Evolutionary conservation across 208 protist species (phyloP).

Genomic region (Sergeia podlipaevii): DNA sequence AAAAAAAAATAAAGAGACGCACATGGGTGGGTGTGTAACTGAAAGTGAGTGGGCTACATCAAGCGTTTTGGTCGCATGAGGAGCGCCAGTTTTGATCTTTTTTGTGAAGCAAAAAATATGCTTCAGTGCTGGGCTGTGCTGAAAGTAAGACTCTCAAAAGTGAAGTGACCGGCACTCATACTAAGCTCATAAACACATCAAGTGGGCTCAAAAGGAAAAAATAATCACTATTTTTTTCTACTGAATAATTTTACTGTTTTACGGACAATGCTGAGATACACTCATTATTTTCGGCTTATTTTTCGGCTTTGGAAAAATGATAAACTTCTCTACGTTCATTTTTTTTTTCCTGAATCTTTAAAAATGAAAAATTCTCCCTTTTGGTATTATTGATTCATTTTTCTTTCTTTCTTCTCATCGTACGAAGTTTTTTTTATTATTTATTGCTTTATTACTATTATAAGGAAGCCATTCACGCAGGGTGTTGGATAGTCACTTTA

Average conservation of each 20-base stretch:
- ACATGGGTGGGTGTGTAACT: neutral
- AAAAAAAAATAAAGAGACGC: constrained; percentile 34
- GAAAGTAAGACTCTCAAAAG: constrained; percentile 6
- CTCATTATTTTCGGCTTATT: no score
- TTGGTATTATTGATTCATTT: neutral
- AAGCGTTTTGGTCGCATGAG: neutral
- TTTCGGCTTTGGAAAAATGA: no score
- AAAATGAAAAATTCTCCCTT: neutral
- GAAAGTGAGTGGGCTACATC: neutral
- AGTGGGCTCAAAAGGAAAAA: neutral
- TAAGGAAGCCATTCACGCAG: no score
- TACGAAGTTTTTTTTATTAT: constrained; percentile 1
- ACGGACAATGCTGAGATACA: neutral
- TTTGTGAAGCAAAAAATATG: constrained; percentile 13
- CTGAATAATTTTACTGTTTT: neutral
- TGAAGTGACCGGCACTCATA: neutral
- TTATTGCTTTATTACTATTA: no score
- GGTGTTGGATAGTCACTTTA: no score
- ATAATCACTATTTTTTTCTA: neutral
- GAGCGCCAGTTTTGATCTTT: constrained; percentile 7
- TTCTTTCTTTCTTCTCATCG: neutral
- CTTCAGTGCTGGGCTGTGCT: no score
- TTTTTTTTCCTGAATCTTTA: no score
- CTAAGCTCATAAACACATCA: neutral
- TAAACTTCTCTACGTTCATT: no score